Base-by-base conservation (phyloP, 1,139 yeast species). In the Yamadazyma dendronema region DNA sequence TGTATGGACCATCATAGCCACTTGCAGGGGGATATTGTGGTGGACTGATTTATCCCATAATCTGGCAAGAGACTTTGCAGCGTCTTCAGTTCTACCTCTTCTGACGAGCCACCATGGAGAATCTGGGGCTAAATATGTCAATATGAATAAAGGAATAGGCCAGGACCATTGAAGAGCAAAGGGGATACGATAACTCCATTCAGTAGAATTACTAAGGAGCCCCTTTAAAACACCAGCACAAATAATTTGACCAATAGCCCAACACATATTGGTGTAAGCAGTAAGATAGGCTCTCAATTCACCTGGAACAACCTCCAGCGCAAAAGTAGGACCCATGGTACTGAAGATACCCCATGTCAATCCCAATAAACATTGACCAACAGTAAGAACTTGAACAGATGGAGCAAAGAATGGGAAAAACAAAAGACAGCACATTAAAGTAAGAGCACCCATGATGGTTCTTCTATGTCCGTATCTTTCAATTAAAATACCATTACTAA, bases 191-290 rank as follows among this genome's bases (percentile, higher is more conserved):
- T 49, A 54, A 4, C 53, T 43, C 54, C 54, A 52, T 35, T 52
- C 37, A 11, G 49, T 47, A 10, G 42, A 33, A 39, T 48, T 42
- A 32, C 35, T 39, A 6, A 53, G 52, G 27, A 50, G 38, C 5
- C 39, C 47, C 32, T 46, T 38, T 17, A 54, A 42, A 8, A 54
- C 55, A 11, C 52, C 54, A 13, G 56, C 53, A 19, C 59, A 53
- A 22, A 57, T 42, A 37, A 56, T 48, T 38, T 57, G 62, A 28
- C 62, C 62, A 30, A 52, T 47, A 25, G 56, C 59, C 60, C 60
- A 57, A 37, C 57, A 55, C 40, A 56, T 41, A 35, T 55, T 55
- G 24, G 54, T 52, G 33, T 49, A 53, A n/a, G 61, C 50, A 17
- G 59, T 46, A 29, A 53, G 42, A 35, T 52, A 52, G 9, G 57